phyloP scores from a whole-genome alignment of 177 flowering plant species.

The Vitis hybrid region DNA sequence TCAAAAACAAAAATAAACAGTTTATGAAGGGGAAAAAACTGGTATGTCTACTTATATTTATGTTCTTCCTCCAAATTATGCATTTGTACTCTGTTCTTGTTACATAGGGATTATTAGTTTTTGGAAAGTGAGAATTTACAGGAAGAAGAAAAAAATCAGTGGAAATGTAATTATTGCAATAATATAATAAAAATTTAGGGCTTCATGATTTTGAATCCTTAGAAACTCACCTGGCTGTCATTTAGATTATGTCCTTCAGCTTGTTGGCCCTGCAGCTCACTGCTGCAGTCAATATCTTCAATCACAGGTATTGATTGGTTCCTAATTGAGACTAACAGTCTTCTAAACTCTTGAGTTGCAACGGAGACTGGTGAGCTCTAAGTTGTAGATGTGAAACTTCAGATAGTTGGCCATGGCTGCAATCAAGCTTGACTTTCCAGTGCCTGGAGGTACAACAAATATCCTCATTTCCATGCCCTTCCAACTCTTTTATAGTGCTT shows the following conservation, averaged over 20 bases:
- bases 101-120: neutral
- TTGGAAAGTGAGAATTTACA: too few species aligned
- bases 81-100: too few species aligned
- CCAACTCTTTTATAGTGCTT: neutral
- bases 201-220: too few species aligned
- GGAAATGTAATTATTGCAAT: too few species aligned
- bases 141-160: too few species aligned
- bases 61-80: too few species aligned
- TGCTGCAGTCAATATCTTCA: constrained; percentile 3
- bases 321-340: constrained; percentile 3
- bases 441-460: neutral
- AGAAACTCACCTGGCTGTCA: neutral
- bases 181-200: too few species aligned
- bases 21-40: too few species aligned
- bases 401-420: too few species aligned
- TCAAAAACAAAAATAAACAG: too few species aligned
- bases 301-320: constrained; percentile 12
- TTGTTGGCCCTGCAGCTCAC: constrained; percentile 5
- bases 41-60: too few species aligned
- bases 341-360: constrained; percentile 9
- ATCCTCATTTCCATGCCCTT: constrained; percentile 4
- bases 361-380: constrained; percentile 10
- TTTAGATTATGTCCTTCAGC: neutral
- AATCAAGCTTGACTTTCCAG: too few species aligned
- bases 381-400: constrained; percentile 1